Evolutionary conservation across 2,329 filamentous ascomycete species (phyloP), one percentile per base, ranked within the genome.

Genomic region (Venturia effusa): DNA sequence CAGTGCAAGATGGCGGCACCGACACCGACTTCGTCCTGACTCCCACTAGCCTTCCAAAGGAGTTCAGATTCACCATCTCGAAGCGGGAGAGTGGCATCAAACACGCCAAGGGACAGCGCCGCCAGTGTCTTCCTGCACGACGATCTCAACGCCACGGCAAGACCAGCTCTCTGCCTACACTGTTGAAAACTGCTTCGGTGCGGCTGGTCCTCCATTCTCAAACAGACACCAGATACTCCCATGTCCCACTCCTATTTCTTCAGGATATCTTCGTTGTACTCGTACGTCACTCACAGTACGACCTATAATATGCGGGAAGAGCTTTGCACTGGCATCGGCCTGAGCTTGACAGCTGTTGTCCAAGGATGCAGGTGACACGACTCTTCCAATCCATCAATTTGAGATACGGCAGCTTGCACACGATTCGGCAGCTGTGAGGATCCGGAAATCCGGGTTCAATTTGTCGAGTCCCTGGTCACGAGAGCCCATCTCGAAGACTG

Each of bases 331-430:
- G 43, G 5, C 10, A 19, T 34, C 6, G 6, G 51, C 34, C 51
- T 34, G 51, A 57, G 51, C 51, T 57, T 57, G 51, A 57, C 51
- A 57, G 51, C 51, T 55, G 51, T 34, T 10, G 51, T 34, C 51
- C 7, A 57, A n/a, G 51, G 27, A 57, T 30, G n/a, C 30, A n/a
- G 27, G 51, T 55, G 51, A 3, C 51, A 55, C 51, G 17, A 19
- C 51, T 34, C 19, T 19, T 4, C 51, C 51, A 55, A 55, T 55
- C 30, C 22, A 32, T 34, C 27, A 55, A 34, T 19, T 34, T 8
- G 30, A 55, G 24, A 19, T 57, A 32, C 51, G 51, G 30, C 27
- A 30, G 11, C 48, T 32, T 55, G 48, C 48, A 55, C 34, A 22
- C 6, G 5, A 34, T 22, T 34, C 51, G 30, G 30, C 51, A 57